Base-by-base conservation (phyloP, 208 protist genomes). In the Wallacemonas rigidus region DNA sequence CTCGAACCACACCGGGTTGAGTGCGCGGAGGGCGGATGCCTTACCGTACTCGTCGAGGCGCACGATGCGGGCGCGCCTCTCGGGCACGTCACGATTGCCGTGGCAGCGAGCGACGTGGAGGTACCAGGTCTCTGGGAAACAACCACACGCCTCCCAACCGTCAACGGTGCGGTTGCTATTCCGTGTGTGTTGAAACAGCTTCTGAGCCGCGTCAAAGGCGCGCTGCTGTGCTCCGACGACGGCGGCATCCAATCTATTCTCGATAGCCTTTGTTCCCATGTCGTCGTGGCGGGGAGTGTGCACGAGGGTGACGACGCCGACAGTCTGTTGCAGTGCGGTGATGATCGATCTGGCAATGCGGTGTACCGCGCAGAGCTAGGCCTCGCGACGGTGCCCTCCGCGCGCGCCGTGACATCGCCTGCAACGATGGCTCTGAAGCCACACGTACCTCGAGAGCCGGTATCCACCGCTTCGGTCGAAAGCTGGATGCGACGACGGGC, bases 1-100 rank as follows among this genome's bases (percentile, higher is more conserved):
- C 45, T 50, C 45, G 45, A 50, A 12, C 45, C 45, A 6, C 45
- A 50, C 12, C 8, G 6, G 45, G 45, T 0, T 12, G 45, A 6
- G 45, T 14, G 8, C n/a, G 39, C 53, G 35, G 62, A 58, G 12
- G 62, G 60, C 11, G 75, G 80, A 40, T 48, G 75, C 17, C 36
- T 83, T 17, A 69, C 76, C 7, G 76, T 94, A 47, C 40, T 94
- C 36, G n/a, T 85, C 9, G 79, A 87, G 39, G 78, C 82, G 51
- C 47, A 79, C n/a, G 71, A 85, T 41, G 35, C 90, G 43, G 85
- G 85, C 40, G 86, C 85, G 1, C 81, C 77, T 39, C 71, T 94
- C 9, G 89, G 86, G 12, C 70, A 87, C 8, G 82, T 87, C 35
- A 85, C 74, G 8, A 82, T 91, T 26, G 76, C 79, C 1, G 89